Percentiles rank a stretch among this genome's conserved stretches.
Evolutionary conservation across 164 flowering plant genomes (phyloP).

Genomic region (Cinnamomum micranthum): DNA sequence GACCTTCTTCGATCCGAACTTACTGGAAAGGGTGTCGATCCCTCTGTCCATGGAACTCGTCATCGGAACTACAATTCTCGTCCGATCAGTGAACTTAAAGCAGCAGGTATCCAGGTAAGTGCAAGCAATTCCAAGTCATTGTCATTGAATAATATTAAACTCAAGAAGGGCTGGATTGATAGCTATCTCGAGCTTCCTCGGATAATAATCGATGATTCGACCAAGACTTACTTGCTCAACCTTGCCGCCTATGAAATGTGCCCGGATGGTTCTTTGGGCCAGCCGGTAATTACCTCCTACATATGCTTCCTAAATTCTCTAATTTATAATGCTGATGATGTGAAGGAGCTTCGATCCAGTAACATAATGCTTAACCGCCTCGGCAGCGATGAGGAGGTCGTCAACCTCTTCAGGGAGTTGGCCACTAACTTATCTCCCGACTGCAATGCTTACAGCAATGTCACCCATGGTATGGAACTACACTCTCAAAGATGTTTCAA

Average conservation of each 20-base stretch:
- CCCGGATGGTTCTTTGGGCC: not conserved
- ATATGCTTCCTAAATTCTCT: slow-evolving; percentile 12
- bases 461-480: not conserved
- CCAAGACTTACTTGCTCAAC: slow-evolving; percentile 2
- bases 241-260: slow-evolving; percentile 4
- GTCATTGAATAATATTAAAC: not conserved
- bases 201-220: not conserved
- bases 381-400: slow-evolving; percentile 24
- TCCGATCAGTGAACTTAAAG: slow-evolving; percentile 4
- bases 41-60: too few species aligned
- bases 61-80: not conserved
- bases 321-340: not conserved
- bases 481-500: not conserved
- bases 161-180: not conserved
- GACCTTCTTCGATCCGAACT: too few species aligned
- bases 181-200: not conserved
- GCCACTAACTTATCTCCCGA: slow-evolving; percentile 10
- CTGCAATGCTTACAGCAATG: not conserved
- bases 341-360: not conserved
- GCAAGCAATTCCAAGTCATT: not conserved
- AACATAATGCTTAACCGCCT: not conserved
- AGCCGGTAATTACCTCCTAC: slow-evolving; percentile 2
- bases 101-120: not conserved
- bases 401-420: slow-evolving; percentile 18
- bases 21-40: too few species aligned